A percentile compares a stretch with the other conserved stretches of the same genome.
Evolutionary conservation across 805 yeast species (phyloP).

Genomic region (Lachancea thermotolerans): DNA sequence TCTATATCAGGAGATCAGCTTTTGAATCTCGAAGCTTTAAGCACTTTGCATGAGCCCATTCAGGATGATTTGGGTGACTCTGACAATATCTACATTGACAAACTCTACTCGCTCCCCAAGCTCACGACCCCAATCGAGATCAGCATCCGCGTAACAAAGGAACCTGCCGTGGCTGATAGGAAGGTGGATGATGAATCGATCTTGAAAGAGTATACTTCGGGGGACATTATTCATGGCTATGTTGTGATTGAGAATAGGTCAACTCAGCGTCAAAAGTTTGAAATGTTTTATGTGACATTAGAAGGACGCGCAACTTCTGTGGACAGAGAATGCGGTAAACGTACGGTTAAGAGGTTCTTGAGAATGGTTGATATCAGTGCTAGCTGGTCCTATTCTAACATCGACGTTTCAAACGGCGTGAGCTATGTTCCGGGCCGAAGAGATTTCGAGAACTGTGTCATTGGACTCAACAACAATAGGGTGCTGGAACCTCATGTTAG

Average conservation of each 20-base stretch:
- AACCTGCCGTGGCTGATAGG: constrained; percentile 39
- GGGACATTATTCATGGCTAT: constrained; percentile 61
- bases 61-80: constrained; percentile 31
- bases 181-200: constrained; percentile 42
- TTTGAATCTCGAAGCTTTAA: constrained; percentile 6
- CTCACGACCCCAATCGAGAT: constrained; percentile 40
- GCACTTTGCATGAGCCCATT: constrained; percentile 14
- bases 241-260: constrained; percentile 44
- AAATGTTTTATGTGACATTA: constrained; percentile 50
- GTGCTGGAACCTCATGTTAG: constrained; percentile 41
- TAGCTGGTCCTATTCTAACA: constrained; percentile 43
- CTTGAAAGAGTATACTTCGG: constrained; percentile 53
- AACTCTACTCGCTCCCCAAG: constrained; percentile 43
- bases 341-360: constrained; percentile 42
- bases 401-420: constrained; percentile 47
- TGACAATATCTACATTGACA: constrained; percentile 46
- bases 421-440: constrained; percentile 38
- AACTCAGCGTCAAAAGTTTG: constrained; percentile 45
- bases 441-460: constrained; percentile 42
- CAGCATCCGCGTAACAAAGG: constrained; percentile 46
- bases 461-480: constrained; percentile 47
- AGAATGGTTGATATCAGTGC: constrained; percentile 59
- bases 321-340: constrained; percentile 29
- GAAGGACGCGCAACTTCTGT: constrained; percentile 37
- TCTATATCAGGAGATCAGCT: constrained; percentile 1